Evolutionary conservation across 2,329 filamentous ascomycete species (phyloP), one percentile per base, ranked within the genome.

Genomic region (Alternaria sp.): DNA sequence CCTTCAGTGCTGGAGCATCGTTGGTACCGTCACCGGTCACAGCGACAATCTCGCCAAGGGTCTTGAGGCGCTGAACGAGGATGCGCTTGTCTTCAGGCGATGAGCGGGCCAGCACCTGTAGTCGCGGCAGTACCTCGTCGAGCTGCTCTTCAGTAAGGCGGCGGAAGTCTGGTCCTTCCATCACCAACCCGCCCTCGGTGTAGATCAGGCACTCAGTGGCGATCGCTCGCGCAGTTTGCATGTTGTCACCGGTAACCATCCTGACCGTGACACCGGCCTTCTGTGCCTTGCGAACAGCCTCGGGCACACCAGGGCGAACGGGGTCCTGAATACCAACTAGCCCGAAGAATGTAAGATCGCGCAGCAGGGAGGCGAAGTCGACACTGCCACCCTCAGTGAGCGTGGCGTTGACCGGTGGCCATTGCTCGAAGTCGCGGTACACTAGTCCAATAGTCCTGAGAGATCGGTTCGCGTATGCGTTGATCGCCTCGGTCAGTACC

Each of bases 11-110:
- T 54, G 95, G 95, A 5, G 95, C 96, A 81, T 99, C 96, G 76
- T 99, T 98, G 78, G 97, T 95, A 79, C 95, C 96, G 77, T 98
- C 95, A 74, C 96, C 95, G 67, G 95, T 99, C 92, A 99, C 97
- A 69, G 96, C 95, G 64, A 98, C 96, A 49, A 97, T 94, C 78
- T 98, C 93, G 59, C 92, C 92, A 49, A 92, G 85, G 55, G 91
- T 92, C 80, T 98, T 96, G 49, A 98, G 90, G 30, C 97, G 89
- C 78, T 97, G 94, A 47, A 99, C 94, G 44, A 99, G 88, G 81
- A 92, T 94, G 10, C 92, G 95, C 86, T 99, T 99, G 86, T 99
- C 96, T 58, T 87, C 89, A 53, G 96, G 96, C 79, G 97, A 95
- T n/a, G 97, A 96, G 67, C 95, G 92, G 28, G 95, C 97, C 83